A percentile compares a stretch with the other conserved stretches of the same genome.
Conservation (phyloP, 768 basidiomycete genomes). For the Suillus plorans region DNA sequence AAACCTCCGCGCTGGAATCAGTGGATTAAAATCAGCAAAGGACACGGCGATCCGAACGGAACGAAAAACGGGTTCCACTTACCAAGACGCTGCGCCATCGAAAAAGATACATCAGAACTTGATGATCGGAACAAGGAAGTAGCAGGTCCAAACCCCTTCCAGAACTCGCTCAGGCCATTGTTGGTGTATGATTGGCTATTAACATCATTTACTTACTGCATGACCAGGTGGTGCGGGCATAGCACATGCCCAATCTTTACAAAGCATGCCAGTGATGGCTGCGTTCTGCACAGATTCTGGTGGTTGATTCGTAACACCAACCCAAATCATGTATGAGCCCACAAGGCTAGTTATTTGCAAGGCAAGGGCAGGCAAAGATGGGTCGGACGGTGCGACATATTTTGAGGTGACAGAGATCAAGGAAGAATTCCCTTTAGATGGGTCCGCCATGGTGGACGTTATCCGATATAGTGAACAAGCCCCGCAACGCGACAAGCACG, state of each 20-base stretch:
- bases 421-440: neutral
- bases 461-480: neutral
- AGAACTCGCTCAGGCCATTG: neutral
- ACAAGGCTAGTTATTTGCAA: conserved; percentile 67
- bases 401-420: conserved; percentile 46
- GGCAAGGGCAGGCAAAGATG: conserved; percentile 54
- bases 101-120: conserved; percentile 58
- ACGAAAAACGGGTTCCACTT: conserved; percentile 25
- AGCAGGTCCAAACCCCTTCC: conserved; percentile 34
- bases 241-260: conserved; percentile 80
- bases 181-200: neutral
- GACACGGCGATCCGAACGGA: conserved; percentile 12
- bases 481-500: neutral
- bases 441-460: neutral
- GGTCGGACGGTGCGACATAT: conserved; percentile 49
- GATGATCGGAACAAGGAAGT: conserved; percentile 66
- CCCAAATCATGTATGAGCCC: conserved; percentile 83
- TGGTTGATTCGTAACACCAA: conserved; percentile 55
- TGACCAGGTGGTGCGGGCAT: conserved; percentile 52
- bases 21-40: conserved; percentile 7
- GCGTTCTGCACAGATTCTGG: conserved; percentile 48
- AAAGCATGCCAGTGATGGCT: conserved; percentile 54
- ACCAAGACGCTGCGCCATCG: conserved; percentile 85
- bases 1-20: conserved; percentile 56
- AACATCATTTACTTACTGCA: conserved; percentile 21